A percentile compares a stretch with the other conserved stretches of the same genome.
Evolutionary conservation across 176 grass and related monocot species (phyloP).

Genomic region (Eleusine indica): DNA sequence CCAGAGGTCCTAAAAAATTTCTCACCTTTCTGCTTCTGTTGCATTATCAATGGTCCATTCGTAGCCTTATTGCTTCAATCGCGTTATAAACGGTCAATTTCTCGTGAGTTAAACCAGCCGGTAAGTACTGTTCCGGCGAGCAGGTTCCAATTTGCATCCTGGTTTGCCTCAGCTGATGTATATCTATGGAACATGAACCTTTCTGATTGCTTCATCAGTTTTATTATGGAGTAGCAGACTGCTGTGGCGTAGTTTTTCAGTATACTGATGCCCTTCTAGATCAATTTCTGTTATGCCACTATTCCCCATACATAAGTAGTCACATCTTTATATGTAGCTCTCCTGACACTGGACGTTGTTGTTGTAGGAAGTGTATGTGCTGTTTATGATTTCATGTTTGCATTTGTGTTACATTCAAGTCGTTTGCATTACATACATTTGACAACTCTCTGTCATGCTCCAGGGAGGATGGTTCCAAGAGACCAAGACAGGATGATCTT

Average conservation of each 20-base stretch:
- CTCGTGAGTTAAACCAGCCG: background rate
- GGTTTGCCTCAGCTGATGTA: background rate
- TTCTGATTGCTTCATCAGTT: background rate
- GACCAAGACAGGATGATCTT: conserved; percentile 52
- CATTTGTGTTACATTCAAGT: background rate
- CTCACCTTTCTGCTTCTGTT: background rate
- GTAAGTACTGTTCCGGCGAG: background rate
- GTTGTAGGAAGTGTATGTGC: background rate
- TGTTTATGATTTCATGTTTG: background rate
- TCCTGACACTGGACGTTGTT: background rate
- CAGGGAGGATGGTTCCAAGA: conserved; percentile 61
- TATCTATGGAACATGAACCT: background rate
- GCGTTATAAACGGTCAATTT: background rate
- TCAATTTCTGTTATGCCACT: background rate
- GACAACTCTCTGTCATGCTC: conserved; percentile 24
- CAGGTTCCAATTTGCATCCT: background rate
- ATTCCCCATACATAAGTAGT: background rate
- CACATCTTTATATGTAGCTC: background rate
- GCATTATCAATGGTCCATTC: background rate
- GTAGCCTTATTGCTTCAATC: background rate
- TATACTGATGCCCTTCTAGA: background rate
- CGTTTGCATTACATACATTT: conserved; percentile 5
- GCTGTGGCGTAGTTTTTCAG: background rate
- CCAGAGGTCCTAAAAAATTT: conserved; percentile 15
- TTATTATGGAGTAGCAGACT: background rate